Conservation (phyloP, 2,329 filamentous ascomycete genomes). For the Cryphonectria naterciae region DNA sequence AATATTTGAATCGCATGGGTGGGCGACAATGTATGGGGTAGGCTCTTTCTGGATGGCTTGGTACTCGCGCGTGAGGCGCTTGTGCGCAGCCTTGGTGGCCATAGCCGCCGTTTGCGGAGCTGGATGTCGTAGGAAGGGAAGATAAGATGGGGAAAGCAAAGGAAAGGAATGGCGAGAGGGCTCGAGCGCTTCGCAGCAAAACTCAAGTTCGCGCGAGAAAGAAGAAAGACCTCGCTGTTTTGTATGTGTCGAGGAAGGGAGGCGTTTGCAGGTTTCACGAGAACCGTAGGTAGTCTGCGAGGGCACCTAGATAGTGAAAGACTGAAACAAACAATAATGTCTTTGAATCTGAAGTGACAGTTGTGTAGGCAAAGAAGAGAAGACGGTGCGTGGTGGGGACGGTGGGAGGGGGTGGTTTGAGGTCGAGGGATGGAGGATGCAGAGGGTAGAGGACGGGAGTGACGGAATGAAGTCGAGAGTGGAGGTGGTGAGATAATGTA, state of each 20-base stretch:
- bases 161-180: not conserved
- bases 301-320: not conserved
- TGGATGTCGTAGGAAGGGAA: not conserved
- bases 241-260: slow-evolving; percentile 9
- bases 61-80: slow-evolving; percentile 61
- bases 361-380: not conserved
- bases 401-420: not conserved
- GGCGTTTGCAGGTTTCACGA: slow-evolving; percentile 25
- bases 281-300: not conserved
- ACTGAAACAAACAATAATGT: not conserved
- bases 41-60: slow-evolving; percentile 72
- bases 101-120: slow-evolving; percentile 15
- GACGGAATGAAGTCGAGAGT: slow-evolving; percentile 16
- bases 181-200: not conserved
- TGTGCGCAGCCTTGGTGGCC: slow-evolving; percentile 30
- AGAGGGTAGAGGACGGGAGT: slow-evolving; percentile 1
- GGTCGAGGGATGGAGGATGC: not conserved
- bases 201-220: not conserved
- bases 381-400: not conserved
- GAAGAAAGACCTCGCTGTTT: not conserved
- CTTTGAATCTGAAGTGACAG: not conserved
- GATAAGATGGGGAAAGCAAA: not conserved
- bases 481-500: not conserved
- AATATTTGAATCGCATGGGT: slow-evolving; percentile 89
- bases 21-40: slow-evolving; percentile 85